Conservation (phyloP, 116 monocot genomes). For the Dioscorea cayenensis region DNA sequence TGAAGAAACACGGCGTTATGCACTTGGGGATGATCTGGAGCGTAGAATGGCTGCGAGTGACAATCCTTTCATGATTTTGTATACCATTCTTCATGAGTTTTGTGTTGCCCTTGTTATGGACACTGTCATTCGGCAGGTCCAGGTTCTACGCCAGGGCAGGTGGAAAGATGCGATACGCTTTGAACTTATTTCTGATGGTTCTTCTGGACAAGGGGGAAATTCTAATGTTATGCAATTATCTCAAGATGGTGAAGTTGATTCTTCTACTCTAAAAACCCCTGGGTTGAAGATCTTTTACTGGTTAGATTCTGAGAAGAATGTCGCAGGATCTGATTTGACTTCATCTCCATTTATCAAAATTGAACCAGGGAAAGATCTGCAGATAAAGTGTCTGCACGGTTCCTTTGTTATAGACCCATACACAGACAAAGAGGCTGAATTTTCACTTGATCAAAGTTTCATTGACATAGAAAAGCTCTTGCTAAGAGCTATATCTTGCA, state of each 20-base stretch:
- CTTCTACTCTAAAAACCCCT: conserved; percentile 56
- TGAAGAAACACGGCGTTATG: conserved; percentile 75
- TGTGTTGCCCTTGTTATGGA: conserved; percentile 94
- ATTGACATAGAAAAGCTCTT: conserved; percentile 87
- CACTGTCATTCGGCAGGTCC: conserved; percentile 82
- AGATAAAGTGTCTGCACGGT: conserved; percentile 76
- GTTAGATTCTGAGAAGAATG: conserved; percentile 56
- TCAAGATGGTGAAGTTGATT: conserved; percentile 76
- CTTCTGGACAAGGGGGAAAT: conserved; percentile 43
- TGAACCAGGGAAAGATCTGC: conserved; percentile 67
- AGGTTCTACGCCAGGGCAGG: conserved; percentile 76
- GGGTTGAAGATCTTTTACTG: conserved; percentile 89
- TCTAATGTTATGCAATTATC: conserved; percentile 23
- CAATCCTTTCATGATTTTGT: conserved; percentile 72
- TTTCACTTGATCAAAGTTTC: conserved; percentile 67
- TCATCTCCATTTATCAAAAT: conserved; percentile 77
- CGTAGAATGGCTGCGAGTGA: conserved; percentile 90
- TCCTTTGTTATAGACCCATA: conserved; percentile 82
- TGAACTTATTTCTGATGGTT: conserved; percentile 74
- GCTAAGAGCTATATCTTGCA: conserved; percentile 74
- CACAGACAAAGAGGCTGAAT: conserved; percentile 81
- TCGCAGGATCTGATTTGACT: conserved; percentile 36
- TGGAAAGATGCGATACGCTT: conserved; percentile 95
- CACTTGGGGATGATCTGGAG: conserved; percentile 94
- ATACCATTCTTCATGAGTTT: conserved; percentile 85